A percentile compares a stretch with the other conserved stretches of the same genome.
phyloP scores from a whole-genome alignment of 2,329 filamentous ascomycete genomes.

The Hypoxylon sp. region DNA sequence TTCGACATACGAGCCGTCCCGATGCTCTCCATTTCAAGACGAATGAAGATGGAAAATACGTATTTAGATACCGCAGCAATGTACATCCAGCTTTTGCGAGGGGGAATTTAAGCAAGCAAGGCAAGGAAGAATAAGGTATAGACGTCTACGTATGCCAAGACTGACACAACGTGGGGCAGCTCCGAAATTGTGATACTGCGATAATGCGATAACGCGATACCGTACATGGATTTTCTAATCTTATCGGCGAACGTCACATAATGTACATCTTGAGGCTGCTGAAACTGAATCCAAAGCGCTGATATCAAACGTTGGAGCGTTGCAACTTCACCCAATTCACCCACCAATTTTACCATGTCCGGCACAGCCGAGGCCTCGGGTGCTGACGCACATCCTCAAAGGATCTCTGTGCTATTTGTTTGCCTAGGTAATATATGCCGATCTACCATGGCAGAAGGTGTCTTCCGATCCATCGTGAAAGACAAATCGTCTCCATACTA shows the following conservation, averaged over 20 bases:
- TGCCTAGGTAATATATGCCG: conserved; percentile 97
- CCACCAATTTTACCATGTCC: conserved; percentile 24
- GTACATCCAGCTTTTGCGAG: too few relatives aligned
- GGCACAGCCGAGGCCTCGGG: conserved; percentile 2
- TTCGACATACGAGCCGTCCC: too few relatives aligned
- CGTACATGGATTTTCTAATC: background rate
- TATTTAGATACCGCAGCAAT: too few relatives aligned
- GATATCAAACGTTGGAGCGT: background rate
- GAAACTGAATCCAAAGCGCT: background rate
- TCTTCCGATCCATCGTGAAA: conserved; percentile 81
- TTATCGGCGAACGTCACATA: background rate
- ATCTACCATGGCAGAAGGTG: conserved; percentile 96
- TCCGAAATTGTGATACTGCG: background rate
- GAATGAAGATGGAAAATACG: too few relatives aligned
- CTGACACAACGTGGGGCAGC: background rate
- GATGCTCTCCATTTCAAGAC: too few relatives aligned
- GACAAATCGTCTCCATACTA: conserved; percentile 69
- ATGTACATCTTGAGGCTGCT: background rate
- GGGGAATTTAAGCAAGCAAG: too few relatives aligned
- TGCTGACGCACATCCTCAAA: conserved; percentile 40
- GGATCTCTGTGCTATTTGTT: conserved; percentile 87
- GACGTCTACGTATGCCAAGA: background rate
- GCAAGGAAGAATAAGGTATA: too few relatives aligned
- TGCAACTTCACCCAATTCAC: background rate
- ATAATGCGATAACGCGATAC: too few relatives aligned